Conservation (phyloP, 2,329 filamentous ascomycete genomes). For the Leptographium flavum region DNA sequence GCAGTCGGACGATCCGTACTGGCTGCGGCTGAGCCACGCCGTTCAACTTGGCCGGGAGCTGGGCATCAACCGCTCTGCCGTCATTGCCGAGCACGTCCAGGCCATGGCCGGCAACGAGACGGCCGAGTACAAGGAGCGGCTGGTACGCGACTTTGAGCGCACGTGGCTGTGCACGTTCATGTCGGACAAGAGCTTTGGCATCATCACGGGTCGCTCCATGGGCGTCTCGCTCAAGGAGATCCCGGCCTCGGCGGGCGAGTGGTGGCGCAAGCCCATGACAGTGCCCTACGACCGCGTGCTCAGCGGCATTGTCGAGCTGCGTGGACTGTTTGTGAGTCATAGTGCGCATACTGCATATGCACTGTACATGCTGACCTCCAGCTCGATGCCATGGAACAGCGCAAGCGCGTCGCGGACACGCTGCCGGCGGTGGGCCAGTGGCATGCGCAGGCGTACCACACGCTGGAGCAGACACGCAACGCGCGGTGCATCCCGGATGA, state of each 20-base stretch:
- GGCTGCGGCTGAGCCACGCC: conserved; percentile 14
- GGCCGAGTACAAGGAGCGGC: conserved; percentile 8
- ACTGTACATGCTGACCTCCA: not conserved
- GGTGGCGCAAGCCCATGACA: conserved; percentile 12
- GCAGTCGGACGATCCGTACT: conserved; percentile 14
- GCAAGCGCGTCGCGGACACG: conserved; percentile 10
- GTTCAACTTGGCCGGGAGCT: conserved; percentile 13
- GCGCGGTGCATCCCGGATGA: conserved; percentile 6
- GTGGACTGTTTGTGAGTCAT: conserved; percentile 10
- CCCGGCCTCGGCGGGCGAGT: conserved; percentile 7
- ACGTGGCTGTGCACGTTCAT: conserved; percentile 12
- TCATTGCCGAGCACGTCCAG: conserved; percentile 12
- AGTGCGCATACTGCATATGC: not conserved
- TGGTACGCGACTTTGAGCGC: conserved; percentile 11
- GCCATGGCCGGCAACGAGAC: conserved; percentile 2
- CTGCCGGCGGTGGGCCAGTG: conserved; percentile 9
- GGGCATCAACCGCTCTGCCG: conserved; percentile 11
- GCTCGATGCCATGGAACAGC: conserved; percentile 9
- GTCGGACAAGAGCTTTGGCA: conserved; percentile 11
- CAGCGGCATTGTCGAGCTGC: conserved; percentile 13
- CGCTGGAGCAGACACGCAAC: conserved; percentile 10
- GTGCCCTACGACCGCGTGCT: conserved; percentile 12
- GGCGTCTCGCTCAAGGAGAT: conserved; percentile 10
- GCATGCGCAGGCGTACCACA: conserved; percentile 10
- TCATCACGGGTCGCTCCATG: conserved; percentile 11